Conservation (phyloP, 2,329 filamentous ascomycete genomes). For the Colletotrichum somersetense region DNA sequence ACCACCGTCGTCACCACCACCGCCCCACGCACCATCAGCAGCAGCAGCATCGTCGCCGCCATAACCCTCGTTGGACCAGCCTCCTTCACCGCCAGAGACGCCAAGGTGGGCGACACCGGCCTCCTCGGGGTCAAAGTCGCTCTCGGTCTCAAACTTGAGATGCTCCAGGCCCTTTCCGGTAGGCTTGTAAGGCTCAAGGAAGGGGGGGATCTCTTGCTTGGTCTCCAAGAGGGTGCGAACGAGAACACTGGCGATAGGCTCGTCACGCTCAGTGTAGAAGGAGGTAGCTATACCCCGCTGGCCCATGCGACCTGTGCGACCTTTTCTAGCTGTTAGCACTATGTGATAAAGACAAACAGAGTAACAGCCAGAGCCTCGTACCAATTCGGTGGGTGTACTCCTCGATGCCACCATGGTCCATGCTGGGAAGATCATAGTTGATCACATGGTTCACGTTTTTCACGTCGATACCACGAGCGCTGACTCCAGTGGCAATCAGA, state of each 20-base stretch:
- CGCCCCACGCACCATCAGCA: slow-evolving; percentile 43
- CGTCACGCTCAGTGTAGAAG: slow-evolving; percentile 85
- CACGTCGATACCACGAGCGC: slow-evolving; percentile 90
- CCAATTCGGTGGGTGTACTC: slow-evolving; percentile 97
- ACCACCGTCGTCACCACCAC: slow-evolving; percentile 37
- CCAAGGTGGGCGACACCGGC: slow-evolving; percentile 47
- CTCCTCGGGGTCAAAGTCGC: slow-evolving; percentile 61
- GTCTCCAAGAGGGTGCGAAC: slow-evolving; percentile 87
- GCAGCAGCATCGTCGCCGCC: slow-evolving; percentile 31
- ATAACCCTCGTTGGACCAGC: slow-evolving; percentile 33
- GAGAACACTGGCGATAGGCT: slow-evolving; percentile 78
- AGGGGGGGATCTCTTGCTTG: slow-evolving; percentile 83
- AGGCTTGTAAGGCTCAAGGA: slow-evolving; percentile 75
- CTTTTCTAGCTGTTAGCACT: slow-evolving; percentile 47
- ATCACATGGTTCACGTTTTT: slow-evolving; percentile 90
- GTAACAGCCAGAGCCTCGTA: slow-evolving; percentile 55
- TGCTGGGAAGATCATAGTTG: slow-evolving; percentile 88
- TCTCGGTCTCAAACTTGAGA: slow-evolving; percentile 68
- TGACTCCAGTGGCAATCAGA: slow-evolving; percentile 86
- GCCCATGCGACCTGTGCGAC: slow-evolving; percentile 94
- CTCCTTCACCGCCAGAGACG: slow-evolving; percentile 38
- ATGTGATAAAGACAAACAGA: not conserved
- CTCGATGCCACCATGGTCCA: slow-evolving; percentile 84
- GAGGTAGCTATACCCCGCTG: slow-evolving; percentile 88
- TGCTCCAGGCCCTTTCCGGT: slow-evolving; percentile 57